Evolutionary conservation across 208 protist species (phyloP).

Genomic region (Trypanosoma brucei): DNA sequence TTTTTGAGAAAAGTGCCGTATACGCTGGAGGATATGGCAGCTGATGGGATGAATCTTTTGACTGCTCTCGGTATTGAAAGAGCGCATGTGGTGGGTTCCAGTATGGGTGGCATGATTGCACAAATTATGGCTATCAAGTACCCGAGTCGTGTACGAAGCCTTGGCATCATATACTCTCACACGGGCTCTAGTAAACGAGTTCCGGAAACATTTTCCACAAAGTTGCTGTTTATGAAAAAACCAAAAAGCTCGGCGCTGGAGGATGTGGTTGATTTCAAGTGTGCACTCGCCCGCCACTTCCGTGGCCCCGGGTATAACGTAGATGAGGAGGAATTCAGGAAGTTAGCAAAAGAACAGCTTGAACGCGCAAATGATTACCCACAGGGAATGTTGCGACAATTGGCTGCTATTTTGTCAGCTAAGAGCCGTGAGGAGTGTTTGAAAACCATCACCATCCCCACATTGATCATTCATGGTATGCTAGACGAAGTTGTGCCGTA

Average conservation of each 20-base stretch:
- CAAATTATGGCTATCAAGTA: slow-evolving; percentile 62
- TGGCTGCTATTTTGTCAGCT: slow-evolving; percentile 50
- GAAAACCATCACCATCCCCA: slow-evolving; percentile 30
- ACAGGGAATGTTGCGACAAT: slow-evolving; percentile 37
- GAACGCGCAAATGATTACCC: slow-evolving; percentile 32
- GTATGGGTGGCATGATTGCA: slow-evolving; percentile 82
- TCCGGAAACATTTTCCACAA: not conserved
- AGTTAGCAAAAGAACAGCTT: slow-evolving; percentile 21
- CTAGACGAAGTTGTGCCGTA: slow-evolving; percentile 58
- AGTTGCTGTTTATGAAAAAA: slow-evolving; percentile 28
- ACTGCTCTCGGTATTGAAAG: slow-evolving; percentile 38
- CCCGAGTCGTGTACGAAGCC: slow-evolving; percentile 46
- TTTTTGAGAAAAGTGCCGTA: slow-evolving; percentile 47
- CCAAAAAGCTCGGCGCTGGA: slow-evolving; percentile 40
- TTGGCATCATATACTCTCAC: slow-evolving; percentile 59
- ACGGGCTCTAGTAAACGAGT: slow-evolving; percentile 31
- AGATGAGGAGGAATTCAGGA: slow-evolving; percentile 14
- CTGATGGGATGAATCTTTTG: slow-evolving; percentile 61
- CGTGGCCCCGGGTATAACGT: slow-evolving; percentile 32
- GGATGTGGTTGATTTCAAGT: slow-evolving; percentile 42
- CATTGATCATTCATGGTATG: slow-evolving; percentile 64
- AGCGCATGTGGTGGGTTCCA: slow-evolving; percentile 64
- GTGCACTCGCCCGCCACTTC: slow-evolving; percentile 35
- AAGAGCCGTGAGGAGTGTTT: slow-evolving; percentile 45
- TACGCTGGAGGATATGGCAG: slow-evolving; percentile 60